Percentiles rank a stretch among this genome's conserved stretches.
phyloP scores from a whole-genome alignment of 768 basidiomycete genomes.

The Tricholoma flavovirens region DNA sequence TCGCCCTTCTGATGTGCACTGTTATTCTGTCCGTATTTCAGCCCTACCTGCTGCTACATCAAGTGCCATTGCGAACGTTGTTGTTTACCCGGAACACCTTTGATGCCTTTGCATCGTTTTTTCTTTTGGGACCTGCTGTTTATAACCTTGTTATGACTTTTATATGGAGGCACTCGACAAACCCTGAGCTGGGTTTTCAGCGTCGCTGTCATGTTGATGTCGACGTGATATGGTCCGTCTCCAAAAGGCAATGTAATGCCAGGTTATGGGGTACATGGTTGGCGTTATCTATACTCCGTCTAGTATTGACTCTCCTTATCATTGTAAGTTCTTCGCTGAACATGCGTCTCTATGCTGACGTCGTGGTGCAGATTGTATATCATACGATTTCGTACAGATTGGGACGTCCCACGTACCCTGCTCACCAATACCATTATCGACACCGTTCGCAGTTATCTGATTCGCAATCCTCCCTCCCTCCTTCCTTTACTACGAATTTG shows the following conservation, averaged over 20 bases:
- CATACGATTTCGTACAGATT: conserved; percentile 20
- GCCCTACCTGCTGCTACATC: conserved; percentile 28
- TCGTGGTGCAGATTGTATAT: conserved; percentile 21
- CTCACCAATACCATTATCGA: conserved; percentile 9
- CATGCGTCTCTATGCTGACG: conserved; percentile 3
- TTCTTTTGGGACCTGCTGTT: conserved; percentile 47
- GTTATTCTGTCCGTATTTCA: conserved; percentile 35
- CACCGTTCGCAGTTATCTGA: conserved; percentile 11
- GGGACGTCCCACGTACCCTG: conserved; percentile 18
- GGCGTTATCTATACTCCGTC: conserved; percentile 43
- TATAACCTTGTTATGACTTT: conserved; percentile 52
- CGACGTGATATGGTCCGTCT: conserved; percentile 60
- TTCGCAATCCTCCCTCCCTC: conserved; percentile 13
- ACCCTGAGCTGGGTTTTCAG: conserved; percentile 29
- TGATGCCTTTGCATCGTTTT: conserved; percentile 37
- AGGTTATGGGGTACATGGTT: conserved; percentile 52
- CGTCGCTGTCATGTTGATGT: conserved; percentile 58
- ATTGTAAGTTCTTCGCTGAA: conserved; percentile 38
- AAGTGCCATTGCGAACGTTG: conserved; percentile 25
- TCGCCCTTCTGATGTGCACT: conserved; percentile 34
- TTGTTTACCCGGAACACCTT: conserved; percentile 26
- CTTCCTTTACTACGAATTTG: conserved; percentile 12
- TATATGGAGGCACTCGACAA: conserved; percentile 41
- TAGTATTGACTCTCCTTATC: conserved; percentile 45
- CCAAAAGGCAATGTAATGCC: conserved; percentile 20